phyloP scores from a whole-genome alignment of 2,329 filamentous ascomycete genomes.

The Colletotrichum agaves region DNA sequence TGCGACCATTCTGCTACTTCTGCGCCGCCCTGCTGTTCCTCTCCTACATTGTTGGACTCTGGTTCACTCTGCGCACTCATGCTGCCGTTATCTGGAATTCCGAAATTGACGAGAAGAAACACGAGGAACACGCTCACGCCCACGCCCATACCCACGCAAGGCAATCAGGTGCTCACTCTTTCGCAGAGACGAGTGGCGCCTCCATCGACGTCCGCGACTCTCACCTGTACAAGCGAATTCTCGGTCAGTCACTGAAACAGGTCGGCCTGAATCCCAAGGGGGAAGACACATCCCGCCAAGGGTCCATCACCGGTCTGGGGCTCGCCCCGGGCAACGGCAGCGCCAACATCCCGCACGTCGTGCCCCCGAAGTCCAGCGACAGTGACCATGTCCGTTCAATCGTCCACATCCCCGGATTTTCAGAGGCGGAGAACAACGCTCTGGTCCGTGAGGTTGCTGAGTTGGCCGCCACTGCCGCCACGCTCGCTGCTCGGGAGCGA shows the following conservation, averaged over 20 bases:
- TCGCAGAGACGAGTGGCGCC: constrained; percentile 61
- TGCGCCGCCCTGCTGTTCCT: constrained; percentile 87
- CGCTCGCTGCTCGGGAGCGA: constrained; percentile 83
- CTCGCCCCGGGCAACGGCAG: constrained; percentile 53
- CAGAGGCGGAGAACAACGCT: constrained; percentile 82
- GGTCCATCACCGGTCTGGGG: constrained; percentile 45
- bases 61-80: constrained; percentile 95
- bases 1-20: constrained; percentile 93
- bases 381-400: constrained; percentile 54
- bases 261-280: constrained; percentile 73
- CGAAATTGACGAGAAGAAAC: constrained; percentile 81
- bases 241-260: constrained; percentile 89
- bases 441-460: constrained; percentile 90
- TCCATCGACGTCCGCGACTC: constrained; percentile 80
- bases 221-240: constrained; percentile 90
- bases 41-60: constrained; percentile 91
- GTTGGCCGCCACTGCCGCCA: constrained; percentile 90
- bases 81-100: constrained; percentile 97
- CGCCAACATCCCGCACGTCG: constrained; percentile 72
- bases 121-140: constrained; percentile 58
- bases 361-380: constrained; percentile 73
- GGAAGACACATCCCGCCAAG: constrained; percentile 55
- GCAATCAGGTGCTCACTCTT: constrained; percentile 49
- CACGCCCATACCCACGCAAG: constrained; percentile 46
- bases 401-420: constrained; percentile 74